Evolutionary conservation across 2,329 filamentous ascomycete genomes (phyloP).

Genomic region (Rasamsonia emersonii): DNA sequence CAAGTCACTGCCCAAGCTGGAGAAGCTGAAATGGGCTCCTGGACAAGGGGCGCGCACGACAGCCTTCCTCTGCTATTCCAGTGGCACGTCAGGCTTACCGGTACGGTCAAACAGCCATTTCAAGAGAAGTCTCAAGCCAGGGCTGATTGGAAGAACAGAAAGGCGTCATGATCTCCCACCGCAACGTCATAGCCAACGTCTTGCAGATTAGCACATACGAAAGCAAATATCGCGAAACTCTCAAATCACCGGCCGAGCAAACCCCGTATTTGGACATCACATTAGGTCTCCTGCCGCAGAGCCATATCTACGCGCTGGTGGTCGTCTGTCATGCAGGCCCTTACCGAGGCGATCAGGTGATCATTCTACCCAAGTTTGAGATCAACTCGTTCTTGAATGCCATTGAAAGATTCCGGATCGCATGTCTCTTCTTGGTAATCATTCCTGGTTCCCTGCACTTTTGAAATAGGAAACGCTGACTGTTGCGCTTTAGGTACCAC

Average conservation of each 20-base stretch:
- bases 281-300: slow-evolving; percentile 68
- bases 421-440: slow-evolving; percentile 58
- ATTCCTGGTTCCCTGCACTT: too few relatives aligned
- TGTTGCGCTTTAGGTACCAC: slow-evolving; percentile 54
- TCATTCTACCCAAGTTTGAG: slow-evolving; percentile 68
- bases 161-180: slow-evolving; percentile 76
- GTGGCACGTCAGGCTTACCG: slow-evolving; percentile 69
- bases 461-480: background rate
- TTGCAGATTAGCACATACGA: slow-evolving; percentile 54
- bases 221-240: slow-evolving; percentile 20
- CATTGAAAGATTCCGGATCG: slow-evolving; percentile 62
- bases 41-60: slow-evolving; percentile 49
- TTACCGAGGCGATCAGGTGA: slow-evolving; percentile 63
- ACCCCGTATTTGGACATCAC: slow-evolving; percentile 46
- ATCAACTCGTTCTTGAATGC: slow-evolving; percentile 54
- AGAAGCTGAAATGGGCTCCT: slow-evolving; percentile 32
- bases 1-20: slow-evolving; percentile 28
- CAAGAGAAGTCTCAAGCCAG: too few relatives aligned
- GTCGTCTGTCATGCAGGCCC: slow-evolving; percentile 57
- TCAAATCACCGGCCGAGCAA: slow-evolving; percentile 27
- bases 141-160: slow-evolving; percentile 43
- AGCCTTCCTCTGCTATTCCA: slow-evolving; percentile 72
- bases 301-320: slow-evolving; percentile 72
- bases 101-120: slow-evolving; percentile 35
- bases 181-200: slow-evolving; percentile 69